A percentile compares a stretch with the other conserved stretches of the same genome.
phyloP scores from a whole-genome alignment of 2,329 filamentous ascomycete genomes.

The Cryphonectria japonica region DNA sequence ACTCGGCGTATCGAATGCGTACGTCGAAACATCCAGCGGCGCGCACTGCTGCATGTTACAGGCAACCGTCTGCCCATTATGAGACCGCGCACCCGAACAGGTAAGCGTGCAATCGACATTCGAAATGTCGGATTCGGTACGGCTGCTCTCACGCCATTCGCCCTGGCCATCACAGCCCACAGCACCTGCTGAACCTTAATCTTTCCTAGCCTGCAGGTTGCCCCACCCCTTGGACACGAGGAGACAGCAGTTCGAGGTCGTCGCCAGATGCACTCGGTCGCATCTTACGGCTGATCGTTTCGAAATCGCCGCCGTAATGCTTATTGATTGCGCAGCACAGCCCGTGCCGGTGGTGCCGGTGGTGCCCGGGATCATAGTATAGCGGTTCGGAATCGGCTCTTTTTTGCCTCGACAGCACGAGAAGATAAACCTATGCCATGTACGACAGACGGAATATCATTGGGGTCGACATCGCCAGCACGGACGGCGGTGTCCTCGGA shows the following conservation, averaged over 20 bases:
- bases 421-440: background rate
- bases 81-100: no score
- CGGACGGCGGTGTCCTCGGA: conserved; percentile 6
- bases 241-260: background rate
- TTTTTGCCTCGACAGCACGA: background rate
- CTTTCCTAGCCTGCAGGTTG: background rate
- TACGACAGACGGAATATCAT: background rate
- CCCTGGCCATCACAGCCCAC: background rate
- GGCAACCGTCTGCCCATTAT: background rate
- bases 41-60: background rate
- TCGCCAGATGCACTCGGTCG: background rate
- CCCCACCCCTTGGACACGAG: background rate
- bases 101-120: background rate
- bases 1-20: background rate
- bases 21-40: background rate
- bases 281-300: background rate
- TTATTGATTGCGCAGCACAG: background rate
- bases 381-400: background rate
- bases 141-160: background rate
- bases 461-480: background rate
- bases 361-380: background rate
- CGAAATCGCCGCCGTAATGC: background rate
- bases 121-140: background rate
- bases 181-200: background rate
- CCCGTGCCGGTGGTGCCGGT: background rate